Conservation (phyloP, 306 rosid genomes). For the Chamaecrista fasciculata region DNA sequence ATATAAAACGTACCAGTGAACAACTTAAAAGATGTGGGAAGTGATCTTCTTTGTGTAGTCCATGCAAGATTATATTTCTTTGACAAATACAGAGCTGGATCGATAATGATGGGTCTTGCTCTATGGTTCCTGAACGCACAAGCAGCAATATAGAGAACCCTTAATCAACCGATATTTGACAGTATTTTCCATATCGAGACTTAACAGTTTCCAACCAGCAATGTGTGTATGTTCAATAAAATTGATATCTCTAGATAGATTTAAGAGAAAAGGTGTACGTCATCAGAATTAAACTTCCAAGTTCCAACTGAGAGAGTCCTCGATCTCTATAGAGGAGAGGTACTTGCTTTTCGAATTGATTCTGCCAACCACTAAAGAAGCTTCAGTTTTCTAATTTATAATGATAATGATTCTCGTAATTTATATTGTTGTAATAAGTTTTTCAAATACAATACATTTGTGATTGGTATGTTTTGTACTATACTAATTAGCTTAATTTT, state of each 20-base stretch:
- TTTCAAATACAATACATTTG: too few species aligned
- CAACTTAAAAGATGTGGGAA: conserved; percentile 64
- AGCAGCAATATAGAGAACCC: conserved; percentile 11
- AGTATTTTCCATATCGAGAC: conserved; percentile 27
- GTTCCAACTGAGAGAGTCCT: too few species aligned
- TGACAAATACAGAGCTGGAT: conserved; percentile 48
- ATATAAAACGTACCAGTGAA: conserved; percentile 58
- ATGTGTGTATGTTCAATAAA: conserved; percentile 67
- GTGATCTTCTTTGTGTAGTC: conserved; percentile 81
- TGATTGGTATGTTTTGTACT: too few species aligned
- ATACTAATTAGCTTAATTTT: too few species aligned
- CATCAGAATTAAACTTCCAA: too few species aligned
- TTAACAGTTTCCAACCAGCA: conserved; percentile 88
- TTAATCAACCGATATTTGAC: not conserved
- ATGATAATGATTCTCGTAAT: too few species aligned
- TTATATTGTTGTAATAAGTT: too few species aligned
- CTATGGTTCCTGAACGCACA: conserved; percentile 70
- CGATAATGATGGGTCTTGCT: conserved; percentile 78
- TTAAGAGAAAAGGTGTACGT: too few species aligned
- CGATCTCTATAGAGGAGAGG: too few species aligned
- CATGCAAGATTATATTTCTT: conserved; percentile 70
- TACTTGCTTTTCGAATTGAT: too few species aligned
- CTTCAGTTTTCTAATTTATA: too few species aligned
- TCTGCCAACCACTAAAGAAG: too few species aligned
- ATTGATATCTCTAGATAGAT: conserved; percentile 55